Evolutionary conservation across 805 yeast genomes (phyloP).

Genomic region (Teunomyces lycoperdinae): DNA sequence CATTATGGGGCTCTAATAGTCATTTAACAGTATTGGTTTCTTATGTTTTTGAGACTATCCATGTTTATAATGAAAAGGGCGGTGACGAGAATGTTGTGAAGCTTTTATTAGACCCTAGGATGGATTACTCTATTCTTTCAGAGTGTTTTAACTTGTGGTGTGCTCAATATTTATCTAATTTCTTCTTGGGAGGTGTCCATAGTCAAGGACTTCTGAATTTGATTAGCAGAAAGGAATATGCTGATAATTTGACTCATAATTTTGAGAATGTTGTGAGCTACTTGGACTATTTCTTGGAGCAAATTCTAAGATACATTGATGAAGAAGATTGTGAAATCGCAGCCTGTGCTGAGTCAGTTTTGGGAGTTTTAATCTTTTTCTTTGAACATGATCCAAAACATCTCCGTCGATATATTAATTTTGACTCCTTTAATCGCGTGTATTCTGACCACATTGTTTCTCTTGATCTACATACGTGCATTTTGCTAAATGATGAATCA

Average conservation of each 20-base stretch:
- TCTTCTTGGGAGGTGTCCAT: slow-evolving; percentile 19
- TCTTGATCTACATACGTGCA: slow-evolving; percentile 32
- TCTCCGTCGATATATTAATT: slow-evolving; percentile 19
- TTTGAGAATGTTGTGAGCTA: slow-evolving; percentile 16
- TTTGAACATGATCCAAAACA: slow-evolving; percentile 16
- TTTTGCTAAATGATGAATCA: slow-evolving; percentile 24
- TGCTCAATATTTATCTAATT: slow-evolving; percentile 19
- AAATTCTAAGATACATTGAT: slow-evolving; percentile 17
- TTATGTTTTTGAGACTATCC: slow-evolving; percentile 6
- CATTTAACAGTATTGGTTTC: slow-evolving; percentile 4
- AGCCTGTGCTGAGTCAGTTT: slow-evolving; percentile 35
- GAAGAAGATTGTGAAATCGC: slow-evolving; percentile 15
- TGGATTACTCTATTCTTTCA: slow-evolving; percentile 7
- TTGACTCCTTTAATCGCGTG: slow-evolving; percentile 13
- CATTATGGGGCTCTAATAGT: not conserved
- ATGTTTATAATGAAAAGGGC: not conserved
- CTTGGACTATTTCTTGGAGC: slow-evolving; percentile 25
- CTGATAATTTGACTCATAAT: slow-evolving; percentile 9
- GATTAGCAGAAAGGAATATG: slow-evolving; percentile 4
- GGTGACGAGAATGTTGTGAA: slow-evolving; percentile 3
- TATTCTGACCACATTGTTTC: slow-evolving; percentile 25
- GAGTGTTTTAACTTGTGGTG: slow-evolving; percentile 21
- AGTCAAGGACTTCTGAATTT: slow-evolving; percentile 4
- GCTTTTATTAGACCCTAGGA: slow-evolving; percentile 3
- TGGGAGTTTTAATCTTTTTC: slow-evolving; percentile 38